Base-by-base conservation (phyloP, 139 green algal species). In the Ettlia oleoabundans region DNA sequence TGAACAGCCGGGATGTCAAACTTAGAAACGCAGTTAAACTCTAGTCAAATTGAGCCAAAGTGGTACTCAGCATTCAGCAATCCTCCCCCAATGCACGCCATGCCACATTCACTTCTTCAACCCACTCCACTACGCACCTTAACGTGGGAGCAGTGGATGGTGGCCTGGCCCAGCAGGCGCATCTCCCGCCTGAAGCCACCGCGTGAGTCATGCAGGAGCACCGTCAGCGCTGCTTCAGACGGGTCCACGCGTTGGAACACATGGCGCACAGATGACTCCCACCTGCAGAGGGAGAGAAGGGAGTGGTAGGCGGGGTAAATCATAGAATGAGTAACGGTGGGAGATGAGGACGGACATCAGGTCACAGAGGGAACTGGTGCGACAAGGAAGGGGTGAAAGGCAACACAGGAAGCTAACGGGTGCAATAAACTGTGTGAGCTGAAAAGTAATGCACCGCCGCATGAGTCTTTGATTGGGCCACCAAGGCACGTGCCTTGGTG, bases 131-230 rank as follows among this genome's bases (percentile, higher is more conserved):
- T n/a, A n/a, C n/a, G n/a, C n/a, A n/a, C n/a, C n/a, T n/a, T n/a
- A n/a, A 91, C n/a, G 69, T 91, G 82, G 19, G 76, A 79, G 41
- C 77, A 85, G 82, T 82, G 68, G 2, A 91, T 38, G 28, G 40
- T 73, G 37, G 42, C 82, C 79, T 82, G 62, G 22, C 89, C 89
- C 78, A 92, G 78, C 81, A 92, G 82, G 21, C 37, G 32, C 26
- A 30, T 40, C 37, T 68, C 28, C 21, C 42, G 35, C 33, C 58
- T 51, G 37, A 81, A 65, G 28, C 76, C 64, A 13, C 71, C 71
- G 35, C 63, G 68, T 37, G 76, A 33, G 79, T 92, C 89, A 33
- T 63, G 67, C 77, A 92, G 64, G 22, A 53, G 62, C 32, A 92
- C 74, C 0, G 74, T 74, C 3, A 92, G 65, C 3, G 61, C 55